phyloP scores from a whole-genome alignment of 176 grass and related monocot genomes.

The Hsuehochloa calcarea region DNA sequence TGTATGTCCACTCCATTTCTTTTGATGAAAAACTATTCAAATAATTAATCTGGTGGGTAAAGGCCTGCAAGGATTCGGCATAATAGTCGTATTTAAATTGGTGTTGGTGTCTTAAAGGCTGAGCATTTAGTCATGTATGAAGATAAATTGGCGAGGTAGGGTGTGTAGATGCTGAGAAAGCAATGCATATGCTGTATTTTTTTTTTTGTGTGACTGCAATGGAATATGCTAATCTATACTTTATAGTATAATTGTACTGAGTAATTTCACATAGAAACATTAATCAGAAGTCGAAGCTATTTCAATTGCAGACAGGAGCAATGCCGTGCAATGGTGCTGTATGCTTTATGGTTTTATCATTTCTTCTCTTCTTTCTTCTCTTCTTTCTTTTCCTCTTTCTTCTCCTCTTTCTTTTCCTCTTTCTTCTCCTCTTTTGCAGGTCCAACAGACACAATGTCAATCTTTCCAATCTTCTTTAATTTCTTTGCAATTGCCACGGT shows the following conservation, averaged over 20 bases:
- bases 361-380: slow-evolving; percentile 72
- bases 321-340: background rate
- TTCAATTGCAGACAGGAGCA: background rate
- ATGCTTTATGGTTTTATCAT: slow-evolving; percentile 36
- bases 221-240: slow-evolving; percentile 19
- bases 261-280: slow-evolving; percentile 25
- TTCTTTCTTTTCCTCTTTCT: slow-evolving; percentile 69
- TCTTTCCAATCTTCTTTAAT: slow-evolving; percentile 84
- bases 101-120: background rate
- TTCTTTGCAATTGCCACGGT: slow-evolving; percentile 80
- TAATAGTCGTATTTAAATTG: background rate
- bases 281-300: slow-evolving; percentile 22
- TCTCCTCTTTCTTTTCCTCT: slow-evolving; percentile 73
- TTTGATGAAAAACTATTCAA: slow-evolving; percentile 8
- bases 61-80: slow-evolving; percentile 18
- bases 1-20: slow-evolving; percentile 7
- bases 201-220: slow-evolving; percentile 23
- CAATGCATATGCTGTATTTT: background rate
- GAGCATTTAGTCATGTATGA: slow-evolving; percentile 14
- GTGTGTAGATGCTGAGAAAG: slow-evolving; percentile 13
- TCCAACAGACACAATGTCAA: slow-evolving; percentile 84
- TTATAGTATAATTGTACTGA: slow-evolving; percentile 11
- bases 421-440: slow-evolving; percentile 96
- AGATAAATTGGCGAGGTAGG: slow-evolving; percentile 1
- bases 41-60: slow-evolving; percentile 4